phyloP scores from a whole-genome alignment of 2,329 filamentous ascomycete genomes.

The Penicillium rolfsii region DNA sequence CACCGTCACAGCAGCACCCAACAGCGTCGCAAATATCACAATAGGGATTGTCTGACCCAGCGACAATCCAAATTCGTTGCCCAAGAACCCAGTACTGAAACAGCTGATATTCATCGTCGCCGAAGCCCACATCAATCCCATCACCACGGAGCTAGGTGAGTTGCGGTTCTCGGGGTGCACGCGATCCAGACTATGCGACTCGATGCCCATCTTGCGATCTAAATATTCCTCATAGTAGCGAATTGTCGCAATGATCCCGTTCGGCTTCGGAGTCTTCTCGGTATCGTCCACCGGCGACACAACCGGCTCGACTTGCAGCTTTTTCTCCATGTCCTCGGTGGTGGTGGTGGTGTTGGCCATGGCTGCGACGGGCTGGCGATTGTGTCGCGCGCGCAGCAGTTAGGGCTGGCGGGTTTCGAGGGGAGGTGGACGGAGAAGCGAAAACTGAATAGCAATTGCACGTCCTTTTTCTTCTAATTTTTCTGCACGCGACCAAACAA shows the following conservation, averaged over 20 bases:
- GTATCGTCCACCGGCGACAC: slow-evolving; percentile 19
- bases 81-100: slow-evolving; percentile 57
- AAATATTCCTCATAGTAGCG: slow-evolving; percentile 50
- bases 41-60: slow-evolving; percentile 52
- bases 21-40: slow-evolving; percentile 52
- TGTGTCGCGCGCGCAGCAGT: not conserved
- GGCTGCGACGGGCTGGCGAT: slow-evolving; percentile 4
- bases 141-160: slow-evolving; percentile 43
- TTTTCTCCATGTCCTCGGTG: slow-evolving; percentile 16
- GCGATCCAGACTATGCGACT: slow-evolving; percentile 53
- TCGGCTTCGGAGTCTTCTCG: slow-evolving; percentile 11
- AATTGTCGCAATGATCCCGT: slow-evolving; percentile 29
- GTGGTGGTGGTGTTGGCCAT: slow-evolving; percentile 1
- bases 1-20: slow-evolving; percentile 42
- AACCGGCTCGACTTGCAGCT: slow-evolving; percentile 19
- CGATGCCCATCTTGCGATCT: slow-evolving; percentile 54
- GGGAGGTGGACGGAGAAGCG: not conserved
- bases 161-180: slow-evolving; percentile 47
- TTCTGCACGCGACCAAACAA: slow-evolving; percentile 6
- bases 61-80: slow-evolving; percentile 54
- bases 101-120: slow-evolving; percentile 57
- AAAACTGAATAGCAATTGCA: not conserved
- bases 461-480: not conserved
- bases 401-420: not conserved
- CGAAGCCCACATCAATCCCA: slow-evolving; percentile 58